A percentile compares a stretch with the other conserved stretches of the same genome.
phyloP scores from a whole-genome alignment of 2,329 filamentous ascomycete species.

The Penicillium hesseltinei region DNA sequence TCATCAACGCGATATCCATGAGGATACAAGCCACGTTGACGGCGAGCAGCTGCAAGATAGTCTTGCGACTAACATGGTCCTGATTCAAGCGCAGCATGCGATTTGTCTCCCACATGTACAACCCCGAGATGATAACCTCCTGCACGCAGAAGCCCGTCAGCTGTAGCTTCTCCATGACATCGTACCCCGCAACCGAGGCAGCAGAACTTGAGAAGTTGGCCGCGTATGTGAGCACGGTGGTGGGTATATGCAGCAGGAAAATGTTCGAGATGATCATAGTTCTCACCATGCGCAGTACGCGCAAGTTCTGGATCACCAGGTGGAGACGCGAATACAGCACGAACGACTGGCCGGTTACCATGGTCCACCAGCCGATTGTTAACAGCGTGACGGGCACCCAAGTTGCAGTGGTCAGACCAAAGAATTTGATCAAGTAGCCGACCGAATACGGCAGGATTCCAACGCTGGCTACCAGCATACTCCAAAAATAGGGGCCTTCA shows the following conservation, averaged over 20 bases:
- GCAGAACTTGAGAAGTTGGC: constrained; percentile 22
- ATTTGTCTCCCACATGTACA: constrained; percentile 54
- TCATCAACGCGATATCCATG: constrained; percentile 47
- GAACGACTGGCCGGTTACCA: constrained; percentile 59
- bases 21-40: constrained; percentile 48
- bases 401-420: constrained; percentile 22
- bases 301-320: constrained; percentile 52
- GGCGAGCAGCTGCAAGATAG: constrained; percentile 56
- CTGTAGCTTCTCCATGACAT: constrained; percentile 39
- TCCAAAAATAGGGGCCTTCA: constrained; percentile 52
- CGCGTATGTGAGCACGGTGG: constrained; percentile 53
- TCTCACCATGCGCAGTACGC: constrained; percentile 48
- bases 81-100: constrained; percentile 32
- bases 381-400: constrained; percentile 38
- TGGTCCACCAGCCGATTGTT: constrained; percentile 54
- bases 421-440: constrained; percentile 31
- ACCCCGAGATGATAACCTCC: constrained; percentile 44
- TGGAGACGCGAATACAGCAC: constrained; percentile 62
- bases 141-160: constrained; percentile 44
- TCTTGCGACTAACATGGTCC: constrained; percentile 27
- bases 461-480: constrained; percentile 43
- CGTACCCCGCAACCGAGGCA: constrained; percentile 22
- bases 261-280: constrained; percentile 58
- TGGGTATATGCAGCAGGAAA: constrained; percentile 52
- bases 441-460: constrained; percentile 46